phyloP scores from a whole-genome alignment of 2,329 filamentous ascomycete genomes.

The Blumeriella jaapii region DNA sequence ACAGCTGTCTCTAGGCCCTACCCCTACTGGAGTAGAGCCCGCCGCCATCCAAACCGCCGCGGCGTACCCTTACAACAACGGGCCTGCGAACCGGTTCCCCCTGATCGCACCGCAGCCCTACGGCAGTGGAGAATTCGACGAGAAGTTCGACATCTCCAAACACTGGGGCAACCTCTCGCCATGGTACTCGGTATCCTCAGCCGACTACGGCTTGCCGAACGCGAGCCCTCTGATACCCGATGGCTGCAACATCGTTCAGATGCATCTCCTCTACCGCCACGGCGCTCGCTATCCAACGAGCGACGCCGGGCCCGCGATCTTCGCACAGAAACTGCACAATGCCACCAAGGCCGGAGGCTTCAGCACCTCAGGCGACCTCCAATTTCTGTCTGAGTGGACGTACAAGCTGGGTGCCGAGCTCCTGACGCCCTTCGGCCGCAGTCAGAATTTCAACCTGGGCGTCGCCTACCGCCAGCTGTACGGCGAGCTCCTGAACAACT shows the following conservation, averaged over 20 bases:
- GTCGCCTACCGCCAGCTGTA: constrained; percentile 32
- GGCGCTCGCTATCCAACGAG: constrained; percentile 10
- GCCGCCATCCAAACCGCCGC: constrained; percentile 7
- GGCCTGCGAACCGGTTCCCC: constrained; percentile 7
- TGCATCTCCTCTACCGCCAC: constrained; percentile 10
- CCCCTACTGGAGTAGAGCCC: constrained; percentile 7
- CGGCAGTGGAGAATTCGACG: constrained; percentile 5
- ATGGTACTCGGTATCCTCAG: constrained; percentile 11
- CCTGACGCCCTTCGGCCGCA: constrained; percentile 18
- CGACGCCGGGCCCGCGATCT: constrained; percentile 6
- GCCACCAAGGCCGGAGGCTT: constrained; percentile 6
- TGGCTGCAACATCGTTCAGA: constrained; percentile 10
- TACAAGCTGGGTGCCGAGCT: constrained; percentile 12
- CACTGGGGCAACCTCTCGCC: constrained; percentile 11
- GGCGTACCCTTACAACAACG: constrained; percentile 9
- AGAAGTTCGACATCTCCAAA: constrained; percentile 10
- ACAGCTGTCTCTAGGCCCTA: too few relatives aligned
- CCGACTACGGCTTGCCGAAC: constrained; percentile 9
- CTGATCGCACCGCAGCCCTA: constrained; percentile 8
- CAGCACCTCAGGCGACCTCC: constrained; percentile 6
- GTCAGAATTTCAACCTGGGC: constrained; percentile 32
- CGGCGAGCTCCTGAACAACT: constrained; percentile 33
- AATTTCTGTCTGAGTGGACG: constrained; percentile 7
- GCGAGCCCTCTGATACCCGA: constrained; percentile 9
- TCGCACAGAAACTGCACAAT: constrained; percentile 8